phyloP scores from a whole-genome alignment of 768 basidiomycete genomes.

The Leucocoprinus leucothites region DNA sequence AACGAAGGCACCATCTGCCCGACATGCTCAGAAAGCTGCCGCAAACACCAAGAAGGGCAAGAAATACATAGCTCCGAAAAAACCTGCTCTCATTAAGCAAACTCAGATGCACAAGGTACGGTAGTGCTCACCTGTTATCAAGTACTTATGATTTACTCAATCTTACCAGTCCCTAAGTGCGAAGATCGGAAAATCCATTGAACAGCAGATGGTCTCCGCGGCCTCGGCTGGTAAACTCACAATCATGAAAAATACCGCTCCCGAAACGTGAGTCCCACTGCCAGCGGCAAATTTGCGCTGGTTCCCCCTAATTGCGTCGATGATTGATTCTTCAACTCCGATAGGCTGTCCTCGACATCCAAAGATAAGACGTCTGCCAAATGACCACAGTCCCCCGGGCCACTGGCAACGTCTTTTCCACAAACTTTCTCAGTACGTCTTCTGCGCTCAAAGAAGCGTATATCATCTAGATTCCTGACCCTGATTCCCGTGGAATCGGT shows the following conservation, averaged over 20 bases:
- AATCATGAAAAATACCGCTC: conserved; percentile 76
- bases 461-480: too few relatives aligned
- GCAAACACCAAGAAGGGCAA: conserved; percentile 78
- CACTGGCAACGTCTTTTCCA: background rate
- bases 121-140: background rate
- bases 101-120: conserved; percentile 75
- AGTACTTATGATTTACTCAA: background rate
- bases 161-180: conserved; percentile 70
- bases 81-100: conserved; percentile 66
- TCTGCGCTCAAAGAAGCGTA: too few relatives aligned
- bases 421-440: too few relatives aligned
- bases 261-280: conserved; percentile 35
- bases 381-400: background rate
- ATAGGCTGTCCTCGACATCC: background rate
- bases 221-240: conserved; percentile 88
- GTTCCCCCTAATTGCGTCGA: background rate
- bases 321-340: background rate
- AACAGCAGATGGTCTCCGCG: conserved; percentile 85
- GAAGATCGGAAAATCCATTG: conserved; percentile 90
- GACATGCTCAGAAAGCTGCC: conserved; percentile 64
- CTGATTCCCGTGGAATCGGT: too few relatives aligned
- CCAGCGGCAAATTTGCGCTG: background rate
- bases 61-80: conserved; percentile 79
- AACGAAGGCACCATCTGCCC: conserved; percentile 48
- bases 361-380: conserved; percentile 6